Evolutionary conservation across 148 eudicot genomes (phyloP), one percentile per base, ranked within the genome.

Genomic region (Talinum fruticosum): DNA sequence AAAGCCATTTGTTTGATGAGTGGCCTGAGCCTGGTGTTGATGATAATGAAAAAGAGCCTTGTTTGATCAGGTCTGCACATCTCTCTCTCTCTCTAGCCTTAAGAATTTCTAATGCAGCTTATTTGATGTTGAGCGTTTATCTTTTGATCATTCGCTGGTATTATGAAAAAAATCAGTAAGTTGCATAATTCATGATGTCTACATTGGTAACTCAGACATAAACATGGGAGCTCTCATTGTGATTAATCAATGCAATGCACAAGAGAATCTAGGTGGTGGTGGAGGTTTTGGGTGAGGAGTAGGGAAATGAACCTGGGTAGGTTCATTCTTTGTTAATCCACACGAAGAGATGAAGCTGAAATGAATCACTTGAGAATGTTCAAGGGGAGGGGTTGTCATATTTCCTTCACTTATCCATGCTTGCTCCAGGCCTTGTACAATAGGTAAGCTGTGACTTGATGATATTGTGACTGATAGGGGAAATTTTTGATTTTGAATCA

Each of bases 21-120:
- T 95, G 98, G 97, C 84, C 91, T 45, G 81, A 84, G 44, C 92
- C 89, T 34, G 98, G 97, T 10, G 82, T 86, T 49, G 92, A 95
- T 66, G 98, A 92, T 76, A 89, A 88, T 75, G 83, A 88, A 95
- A 95, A 77, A 54, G 45, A 29, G 88, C 87, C 30, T 89, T 92
- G 75, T 89, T 91, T 62, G 89, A 92, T 74, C 98, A 95, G 97
- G 98, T 92, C 3, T 59, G 8, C 14, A 10, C 47, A 41, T 8
- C 29, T 57, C 64, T 23, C 64, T 23, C 10, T n/a, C 29, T 23
- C 64, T 59, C 64, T 59, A 19, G 57, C 57, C 4, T 51, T 51
- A 51, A 41, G 21, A n/a, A 59, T 59, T 59, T 23, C 10, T 59
- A 16, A 59, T 51, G 6, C 5, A 2, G 5, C 57, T 51, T 4